Conservation (phyloP, 768 basidiomycete genomes). For the Cyclocybe cylindracea region DNA sequence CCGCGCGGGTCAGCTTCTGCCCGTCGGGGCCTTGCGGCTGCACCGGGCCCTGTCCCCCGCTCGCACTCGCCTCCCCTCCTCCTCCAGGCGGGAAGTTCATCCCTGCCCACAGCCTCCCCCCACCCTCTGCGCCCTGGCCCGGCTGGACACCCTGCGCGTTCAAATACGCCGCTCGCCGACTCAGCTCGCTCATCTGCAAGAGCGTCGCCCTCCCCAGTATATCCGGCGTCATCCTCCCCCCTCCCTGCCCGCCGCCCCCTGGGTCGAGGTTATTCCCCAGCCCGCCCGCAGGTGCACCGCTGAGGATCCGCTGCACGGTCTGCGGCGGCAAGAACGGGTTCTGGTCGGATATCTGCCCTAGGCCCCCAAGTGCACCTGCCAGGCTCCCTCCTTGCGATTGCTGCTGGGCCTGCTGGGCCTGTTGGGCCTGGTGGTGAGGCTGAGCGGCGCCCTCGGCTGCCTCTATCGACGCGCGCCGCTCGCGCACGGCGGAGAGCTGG, state of each 20-base stretch:
- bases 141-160: slow-evolving; percentile 16
- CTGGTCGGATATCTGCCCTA: slow-evolving; percentile 16
- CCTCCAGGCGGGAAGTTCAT: slow-evolving; percentile 6
- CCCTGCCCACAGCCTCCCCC: slow-evolving; percentile 37
- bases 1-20: slow-evolving; percentile 28
- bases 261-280: slow-evolving; percentile 10
- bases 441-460: too few relatives aligned
- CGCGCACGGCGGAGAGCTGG: neutral
- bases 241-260: neutral
- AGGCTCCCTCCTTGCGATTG: slow-evolving; percentile 2
- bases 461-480: neutral
- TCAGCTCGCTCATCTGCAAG: slow-evolving; percentile 79
- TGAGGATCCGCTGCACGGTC: slow-evolving; percentile 47
- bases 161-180: slow-evolving; percentile 51
- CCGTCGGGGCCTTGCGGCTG: neutral
- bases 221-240: slow-evolving; percentile 35
- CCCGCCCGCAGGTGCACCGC: too few relatives aligned
- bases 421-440: slow-evolving; percentile 9
- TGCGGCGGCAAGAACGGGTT: slow-evolving; percentile 60
- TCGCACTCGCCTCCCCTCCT: too few relatives aligned
- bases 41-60: slow-evolving; percentile 9
- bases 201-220: slow-evolving; percentile 68
- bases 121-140: neutral
- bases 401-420: neutral
- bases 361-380: neutral